phyloP scores from a whole-genome alignment of 164 flowering plant species.

The Chloranthus sessilifolius region DNA sequence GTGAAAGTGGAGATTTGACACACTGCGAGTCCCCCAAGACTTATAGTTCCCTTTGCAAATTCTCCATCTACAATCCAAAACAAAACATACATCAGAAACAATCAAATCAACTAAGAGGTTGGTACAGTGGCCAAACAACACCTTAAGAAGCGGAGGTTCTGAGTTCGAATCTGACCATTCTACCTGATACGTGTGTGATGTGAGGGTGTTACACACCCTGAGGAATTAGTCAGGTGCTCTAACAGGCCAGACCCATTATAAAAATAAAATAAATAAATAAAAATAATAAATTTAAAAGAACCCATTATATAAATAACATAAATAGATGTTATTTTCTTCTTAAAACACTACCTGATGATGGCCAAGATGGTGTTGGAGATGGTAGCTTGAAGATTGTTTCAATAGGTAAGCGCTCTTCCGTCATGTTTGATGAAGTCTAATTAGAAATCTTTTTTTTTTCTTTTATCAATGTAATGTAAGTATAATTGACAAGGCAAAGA shows the following conservation, averaged over 20 bases:
- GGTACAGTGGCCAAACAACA: not conserved
- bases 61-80: slow-evolving; percentile 42
- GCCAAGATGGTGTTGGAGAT: slow-evolving; percentile 47
- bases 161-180: not conserved
- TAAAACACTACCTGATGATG: slow-evolving; percentile 7
- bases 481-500: too few species aligned
- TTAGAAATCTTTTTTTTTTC: too few species aligned
- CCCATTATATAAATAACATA: too few species aligned
- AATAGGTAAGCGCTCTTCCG: slow-evolving; percentile 32
- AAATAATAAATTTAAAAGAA: not conserved
- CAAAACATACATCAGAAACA: not conserved
- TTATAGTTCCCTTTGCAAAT: slow-evolving; percentile 65
- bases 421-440: too few species aligned
- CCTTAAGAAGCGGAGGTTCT: too few species aligned
- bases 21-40: slow-evolving; percentile 66
- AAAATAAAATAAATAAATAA: not conserved
- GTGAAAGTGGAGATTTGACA: slow-evolving; percentile 45
- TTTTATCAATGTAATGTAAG: too few species aligned
- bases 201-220: not conserved
- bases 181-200: not conserved
- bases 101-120: not conserved
- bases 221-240: too few species aligned
- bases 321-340: not conserved
- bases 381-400: slow-evolving; percentile 52
- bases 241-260: not conserved